These are phyloP conservation scores for Blastobotrys aristatus DNA, from an alignment of 1,139 yeast species.

Conservation along the genomic window DNA sequence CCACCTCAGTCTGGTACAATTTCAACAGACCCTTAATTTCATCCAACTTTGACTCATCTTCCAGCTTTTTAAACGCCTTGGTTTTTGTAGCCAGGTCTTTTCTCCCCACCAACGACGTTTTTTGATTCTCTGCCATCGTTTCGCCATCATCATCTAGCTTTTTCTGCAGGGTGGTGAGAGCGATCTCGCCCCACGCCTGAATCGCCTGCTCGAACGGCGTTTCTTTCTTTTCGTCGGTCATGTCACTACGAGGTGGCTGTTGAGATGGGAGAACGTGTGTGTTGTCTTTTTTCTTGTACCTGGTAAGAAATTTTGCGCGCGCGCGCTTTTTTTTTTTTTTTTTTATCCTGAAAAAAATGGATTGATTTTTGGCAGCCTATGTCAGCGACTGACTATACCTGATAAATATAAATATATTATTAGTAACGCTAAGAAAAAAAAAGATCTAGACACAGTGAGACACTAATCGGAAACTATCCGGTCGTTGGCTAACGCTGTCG, in stretches of 20 bases:
- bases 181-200: constrained; percentile 71
- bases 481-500: not conserved
- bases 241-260: not conserved
- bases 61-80: constrained; percentile 70
- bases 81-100: constrained; percentile 77
- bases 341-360: no score
- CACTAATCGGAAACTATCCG: not conserved
- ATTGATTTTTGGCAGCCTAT: no score
- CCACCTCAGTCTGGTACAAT: constrained; percentile 84
- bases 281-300: not conserved
- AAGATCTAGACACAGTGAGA: not conserved
- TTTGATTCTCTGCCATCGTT: constrained; percentile 66
- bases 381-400: no score
- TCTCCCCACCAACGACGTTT: constrained; percentile 59
- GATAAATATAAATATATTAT: no score
- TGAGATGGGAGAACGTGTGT: not conserved
- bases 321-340: not conserved
- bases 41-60: constrained; percentile 57
- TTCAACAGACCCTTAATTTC: constrained; percentile 68
- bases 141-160: constrained; percentile 71
- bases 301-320: not conserved
- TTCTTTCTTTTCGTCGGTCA: constrained; percentile 1
- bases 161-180: constrained; percentile 62
- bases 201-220: constrained; percentile 55
- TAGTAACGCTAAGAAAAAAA: no score